phyloP scores from a whole-genome alignment of 345 rosid genomes.

The Excoecaria cochinchinensis region DNA sequence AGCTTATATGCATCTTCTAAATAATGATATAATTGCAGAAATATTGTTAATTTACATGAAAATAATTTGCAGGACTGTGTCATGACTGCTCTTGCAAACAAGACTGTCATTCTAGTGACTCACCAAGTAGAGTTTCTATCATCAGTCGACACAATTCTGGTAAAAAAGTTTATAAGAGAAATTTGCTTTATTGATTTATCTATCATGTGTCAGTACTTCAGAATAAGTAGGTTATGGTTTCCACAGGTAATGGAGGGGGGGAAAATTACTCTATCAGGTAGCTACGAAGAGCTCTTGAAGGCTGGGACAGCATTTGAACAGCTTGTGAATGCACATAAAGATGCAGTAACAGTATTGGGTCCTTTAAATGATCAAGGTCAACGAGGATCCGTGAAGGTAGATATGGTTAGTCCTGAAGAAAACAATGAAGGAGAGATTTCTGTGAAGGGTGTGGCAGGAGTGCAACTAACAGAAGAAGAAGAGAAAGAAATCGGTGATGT shows the following conservation, averaged over 20 bases:
- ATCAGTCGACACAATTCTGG: slow-evolving; percentile 38
- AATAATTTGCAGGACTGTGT: slow-evolving; percentile 36
- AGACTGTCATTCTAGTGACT: slow-evolving; percentile 44
- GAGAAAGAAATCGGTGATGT: slow-evolving; percentile 36
- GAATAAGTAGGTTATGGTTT: background rate
- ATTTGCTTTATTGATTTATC: background rate
- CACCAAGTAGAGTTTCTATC: slow-evolving; percentile 48
- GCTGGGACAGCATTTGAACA: slow-evolving; percentile 33
- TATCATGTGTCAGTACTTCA: background rate
- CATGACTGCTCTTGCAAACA: slow-evolving; percentile 23
- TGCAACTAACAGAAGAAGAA: slow-evolving; percentile 44
- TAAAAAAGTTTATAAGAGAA: slow-evolving; percentile 6
- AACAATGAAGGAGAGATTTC: slow-evolving; percentile 14
- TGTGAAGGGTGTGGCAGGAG: background rate
- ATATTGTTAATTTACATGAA: background rate
- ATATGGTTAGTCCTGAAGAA: background rate
- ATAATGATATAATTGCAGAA: background rate
- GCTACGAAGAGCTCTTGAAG: slow-evolving; percentile 28
- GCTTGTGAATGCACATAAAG: slow-evolving; percentile 39
- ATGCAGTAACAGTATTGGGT: slow-evolving; percentile 22
- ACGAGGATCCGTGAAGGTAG: background rate
- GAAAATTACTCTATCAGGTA: slow-evolving; percentile 33
- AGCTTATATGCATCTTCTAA: background rate
- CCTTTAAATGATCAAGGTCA: slow-evolving; percentile 7
- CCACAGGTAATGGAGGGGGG: slow-evolving; percentile 42